Evolutionary conservation across 441 rosid species (phyloP).

Genomic region (Macaranga tanarius): DNA sequence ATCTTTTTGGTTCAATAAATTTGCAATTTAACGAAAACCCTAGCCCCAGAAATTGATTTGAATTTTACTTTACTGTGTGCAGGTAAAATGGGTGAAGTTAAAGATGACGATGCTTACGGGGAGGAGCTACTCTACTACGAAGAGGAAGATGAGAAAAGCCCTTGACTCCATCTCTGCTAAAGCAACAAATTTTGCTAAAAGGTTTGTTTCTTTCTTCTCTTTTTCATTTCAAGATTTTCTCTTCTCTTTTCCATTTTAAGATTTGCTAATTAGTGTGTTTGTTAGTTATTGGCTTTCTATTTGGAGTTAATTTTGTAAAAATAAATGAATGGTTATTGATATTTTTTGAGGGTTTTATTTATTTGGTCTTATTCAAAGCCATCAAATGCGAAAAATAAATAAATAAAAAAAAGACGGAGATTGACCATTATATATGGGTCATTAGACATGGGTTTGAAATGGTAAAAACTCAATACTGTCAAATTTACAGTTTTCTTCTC

Average conservation of each 20-base stretch:
- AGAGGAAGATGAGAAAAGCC: slow-evolving; percentile 83
- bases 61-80: not conserved
- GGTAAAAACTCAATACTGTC: too few relatives aligned
- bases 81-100: slow-evolving; percentile 76
- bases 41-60: not conserved
- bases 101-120: slow-evolving; percentile 91
- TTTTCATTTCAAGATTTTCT: too few relatives aligned
- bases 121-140: slow-evolving; percentile 97
- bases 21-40: too few relatives aligned
- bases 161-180: slow-evolving; percentile 62
- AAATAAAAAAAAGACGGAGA: too few relatives aligned
- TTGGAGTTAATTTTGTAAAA: not conserved
- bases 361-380: not conserved
- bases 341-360: not conserved
- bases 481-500: too few relatives aligned
- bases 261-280: not conserved
- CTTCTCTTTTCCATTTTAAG: not conserved
- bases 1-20: too few relatives aligned
- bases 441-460: too few relatives aligned
- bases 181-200: slow-evolving; percentile 73
- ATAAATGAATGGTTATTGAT: not conserved
- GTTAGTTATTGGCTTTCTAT: too few relatives aligned
- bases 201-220: slow-evolving; percentile 38
- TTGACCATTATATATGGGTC: too few relatives aligned
- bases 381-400: too few relatives aligned